Conservation (phyloP, 2,329 filamentous ascomycete species). For the Teratosphaeria destructans region DNA sequence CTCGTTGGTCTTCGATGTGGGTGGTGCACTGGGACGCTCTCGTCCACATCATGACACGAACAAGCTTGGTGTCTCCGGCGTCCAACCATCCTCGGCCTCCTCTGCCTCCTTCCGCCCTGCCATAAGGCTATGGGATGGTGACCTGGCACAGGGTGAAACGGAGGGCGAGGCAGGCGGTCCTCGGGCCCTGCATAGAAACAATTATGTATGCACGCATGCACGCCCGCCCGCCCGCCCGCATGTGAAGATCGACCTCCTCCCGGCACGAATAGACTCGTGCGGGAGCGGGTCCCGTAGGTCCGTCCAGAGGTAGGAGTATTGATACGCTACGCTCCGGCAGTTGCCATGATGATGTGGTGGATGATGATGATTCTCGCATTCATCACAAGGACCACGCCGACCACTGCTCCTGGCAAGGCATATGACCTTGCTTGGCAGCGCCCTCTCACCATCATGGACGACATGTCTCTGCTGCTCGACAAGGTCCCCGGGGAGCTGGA, state of each 20-base stretch:
- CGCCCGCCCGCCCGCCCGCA: too few relatives aligned
- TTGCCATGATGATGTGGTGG: background rate
- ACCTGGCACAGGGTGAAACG: background rate
- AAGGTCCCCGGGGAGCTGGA: constrained; percentile 58
- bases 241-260: background rate
- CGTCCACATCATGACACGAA: background rate
- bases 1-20: background rate
- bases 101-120: background rate
- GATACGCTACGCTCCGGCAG: background rate
- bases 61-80: background rate
- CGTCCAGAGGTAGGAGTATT: background rate
- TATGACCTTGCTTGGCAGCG: too few relatives aligned
- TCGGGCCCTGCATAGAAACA: background rate
- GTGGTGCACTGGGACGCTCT: background rate
- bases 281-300: too few relatives aligned
- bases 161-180: background rate
- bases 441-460: too few relatives aligned
- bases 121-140: background rate
- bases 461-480: constrained; percentile 49
- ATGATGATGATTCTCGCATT: too few relatives aligned
- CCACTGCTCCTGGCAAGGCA: too few relatives aligned
- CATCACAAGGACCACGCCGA: too few relatives aligned
- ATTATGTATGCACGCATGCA: background rate
- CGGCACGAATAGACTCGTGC: too few relatives aligned
- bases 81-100: background rate